Base-by-base conservation (phyloP, 2,329 filamentous ascomycete species). In the Phialocephala sp. region DNA sequence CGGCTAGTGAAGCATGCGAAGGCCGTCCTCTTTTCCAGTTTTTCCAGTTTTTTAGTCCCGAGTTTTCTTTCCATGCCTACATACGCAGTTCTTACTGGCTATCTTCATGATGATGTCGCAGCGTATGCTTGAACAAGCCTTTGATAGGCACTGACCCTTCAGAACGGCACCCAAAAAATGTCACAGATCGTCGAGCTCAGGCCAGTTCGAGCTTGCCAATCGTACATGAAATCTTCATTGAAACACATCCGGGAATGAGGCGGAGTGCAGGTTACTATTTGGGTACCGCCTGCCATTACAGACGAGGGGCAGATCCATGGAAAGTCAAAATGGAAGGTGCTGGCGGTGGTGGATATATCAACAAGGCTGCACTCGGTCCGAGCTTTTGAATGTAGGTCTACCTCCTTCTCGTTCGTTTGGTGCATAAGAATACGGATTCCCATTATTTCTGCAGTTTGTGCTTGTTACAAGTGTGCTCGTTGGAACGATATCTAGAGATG, bases 201-300 rank as follows among this genome's bases (percentile, higher is more conserved):
- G 24, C 45, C 45, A n/a, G 8, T 50, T 12, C 45, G 20, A 11
- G 22, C 12, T 20, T 50, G 20, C 45, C n/a, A 50, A 50, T 50
- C 45, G 45, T n/a, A 54, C 24, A 24, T 27, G 50, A 12, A 18
- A n/a, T 15, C 22, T 18, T 5, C 50, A 32, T 32, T 54, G 27
- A 32, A 32, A 32, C 27, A 6, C 22, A 12, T 32, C 32, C 50
- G 8, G 50, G 47, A 18, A 35, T 8, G 50, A 54, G 50, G 22
- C 24, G 50, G 50, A 54, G 50, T 54, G 50, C 50, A 54, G 50
- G 15, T 32, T 54, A 41, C 24, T 54, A 54, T 54, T 54, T 9
- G 50, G 50, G 50, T 18, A 5, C 50, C 14, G 24, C 22, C 50
- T 24, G 50, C 50, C 50, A 24, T 54, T 54, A 22, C 50, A 54